phyloP scores from a whole-genome alignment of 2,329 filamentous ascomycete species.

The Colletotrichum abscissum region DNA sequence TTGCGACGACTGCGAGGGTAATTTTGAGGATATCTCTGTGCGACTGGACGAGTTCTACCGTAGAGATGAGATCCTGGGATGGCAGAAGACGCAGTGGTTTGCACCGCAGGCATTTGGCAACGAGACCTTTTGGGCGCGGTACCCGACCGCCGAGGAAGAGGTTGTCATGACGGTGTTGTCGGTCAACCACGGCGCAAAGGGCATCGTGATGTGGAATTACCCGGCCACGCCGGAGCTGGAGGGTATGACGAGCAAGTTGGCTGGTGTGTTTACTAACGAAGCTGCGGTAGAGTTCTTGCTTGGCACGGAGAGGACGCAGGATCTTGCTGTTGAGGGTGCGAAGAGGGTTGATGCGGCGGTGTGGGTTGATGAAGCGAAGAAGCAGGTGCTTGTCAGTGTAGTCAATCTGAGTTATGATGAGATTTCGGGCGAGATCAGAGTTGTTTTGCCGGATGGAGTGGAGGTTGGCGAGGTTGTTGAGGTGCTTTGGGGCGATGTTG shows the following conservation, averaged over 20 bases:
- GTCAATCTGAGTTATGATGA: slow-evolving; percentile 13
- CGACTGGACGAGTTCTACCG: slow-evolving; percentile 54
- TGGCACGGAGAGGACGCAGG: slow-evolving; percentile 17
- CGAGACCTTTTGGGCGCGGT: slow-evolving; percentile 59
- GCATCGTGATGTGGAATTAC: slow-evolving; percentile 58
- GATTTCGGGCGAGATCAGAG: slow-evolving; percentile 9
- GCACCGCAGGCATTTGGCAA: slow-evolving; percentile 61
- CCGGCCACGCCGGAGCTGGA: slow-evolving; percentile 51
- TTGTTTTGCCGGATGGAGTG: slow-evolving; percentile 2
- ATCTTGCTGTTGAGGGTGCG: slow-evolving; percentile 19
- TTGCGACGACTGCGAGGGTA: slow-evolving; percentile 69
- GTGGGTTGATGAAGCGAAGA: slow-evolving; percentile 10
- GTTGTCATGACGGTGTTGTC: slow-evolving; percentile 57
- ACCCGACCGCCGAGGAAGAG: slow-evolving; percentile 55
- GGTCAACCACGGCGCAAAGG: slow-evolving; percentile 58
- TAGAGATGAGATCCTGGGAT: slow-evolving; percentile 52
- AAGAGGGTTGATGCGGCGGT: slow-evolving; percentile 21
- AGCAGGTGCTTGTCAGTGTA: slow-evolving; percentile 13
- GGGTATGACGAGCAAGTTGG: slow-evolving; percentile 51
- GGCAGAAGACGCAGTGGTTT: slow-evolving; percentile 55
- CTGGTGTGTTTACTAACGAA: slow-evolving; percentile 47
- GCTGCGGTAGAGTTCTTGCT: slow-evolving; percentile 51
- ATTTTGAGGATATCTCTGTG: slow-evolving; percentile 61
- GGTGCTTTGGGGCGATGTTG: slow-evolving; percentile 20
- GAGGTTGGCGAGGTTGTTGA: background rate